Conservation (phyloP, 1,139 yeast genomes). For the Barnettozyma hawaiiensis region DNA sequence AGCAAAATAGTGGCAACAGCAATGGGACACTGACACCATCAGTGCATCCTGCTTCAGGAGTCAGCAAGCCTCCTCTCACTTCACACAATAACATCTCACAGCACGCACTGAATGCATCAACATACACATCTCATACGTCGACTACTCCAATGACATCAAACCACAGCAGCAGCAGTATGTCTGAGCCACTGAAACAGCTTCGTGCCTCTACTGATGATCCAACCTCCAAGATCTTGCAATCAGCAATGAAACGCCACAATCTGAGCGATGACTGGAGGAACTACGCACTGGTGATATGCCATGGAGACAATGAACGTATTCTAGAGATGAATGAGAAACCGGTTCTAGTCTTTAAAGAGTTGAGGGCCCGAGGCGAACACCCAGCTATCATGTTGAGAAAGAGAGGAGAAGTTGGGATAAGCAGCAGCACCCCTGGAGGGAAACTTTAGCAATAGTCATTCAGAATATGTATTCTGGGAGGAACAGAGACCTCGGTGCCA, state of each 20-base stretch:
- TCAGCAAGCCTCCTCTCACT: neutral
- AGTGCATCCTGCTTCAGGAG: neutral
- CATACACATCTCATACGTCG: conserved; percentile 12
- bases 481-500: too few relatives aligned
- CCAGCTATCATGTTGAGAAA: conserved; percentile 94
- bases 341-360: conserved; percentile 77
- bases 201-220: conserved; percentile 91
- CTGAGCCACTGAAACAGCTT: conserved; percentile 78
- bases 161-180: conserved; percentile 18
- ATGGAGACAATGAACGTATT: conserved; percentile 85
- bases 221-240: conserved; percentile 81
- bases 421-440: conserved; percentile 21
- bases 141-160: conserved; percentile 10
- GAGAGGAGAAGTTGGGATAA: conserved; percentile 43
- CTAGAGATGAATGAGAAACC: conserved; percentile 85
- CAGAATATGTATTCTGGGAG: too few relatives aligned
- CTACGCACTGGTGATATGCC: conserved; percentile 84
- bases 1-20: conserved; percentile 12
- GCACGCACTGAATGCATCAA: conserved; percentile 10
- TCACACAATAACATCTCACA: neutral
- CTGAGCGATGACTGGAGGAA: conserved; percentile 82
- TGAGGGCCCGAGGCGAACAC: conserved; percentile 80
- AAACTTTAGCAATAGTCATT: too few relatives aligned
- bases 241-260: conserved; percentile 83
- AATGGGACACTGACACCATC: conserved; percentile 18